Evolutionary conservation across 2,329 filamentous ascomycete genomes (phyloP), one percentile per base, ranked within the genome.

Genomic region (Ophiobolus disseminans): DNA sequence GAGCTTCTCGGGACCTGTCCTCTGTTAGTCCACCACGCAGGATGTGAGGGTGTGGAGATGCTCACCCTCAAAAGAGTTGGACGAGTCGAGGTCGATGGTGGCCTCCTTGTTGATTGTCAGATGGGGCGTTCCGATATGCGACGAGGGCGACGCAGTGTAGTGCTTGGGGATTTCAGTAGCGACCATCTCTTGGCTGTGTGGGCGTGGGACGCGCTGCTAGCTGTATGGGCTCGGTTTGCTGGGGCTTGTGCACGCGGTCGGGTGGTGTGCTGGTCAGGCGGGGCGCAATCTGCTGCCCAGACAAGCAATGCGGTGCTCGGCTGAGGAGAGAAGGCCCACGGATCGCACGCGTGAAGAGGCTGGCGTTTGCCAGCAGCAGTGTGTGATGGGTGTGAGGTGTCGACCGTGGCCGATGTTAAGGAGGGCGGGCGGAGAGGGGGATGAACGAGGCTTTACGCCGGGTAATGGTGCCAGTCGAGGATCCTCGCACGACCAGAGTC

Each of bases 301-400:
- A 93, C 90, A 90, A 92, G 92, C 88, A 85, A 88, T 91, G 88
- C 85, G 86, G 87, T 82, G 89, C 89, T 82, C 89, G 91, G 84
- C 86, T 89, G 90, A 92, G 90, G 81, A 92, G 89, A 94, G 90
- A 91, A 94, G 91, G 90, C 91, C 90, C 91, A 94, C 88, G 63
- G 60, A 57, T 60, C 76, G 80, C 82, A 79, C 80, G 75, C 75
- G 65, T 76, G 68, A 65, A 70, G 80, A 83, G 84, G 89, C 88
- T 93, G 89, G 91, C 89, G 84, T 84, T 71, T 88, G 89, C 90
- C 89, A 91, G 89, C 88, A 85, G 82, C 85, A 89, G 82, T 43
- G 82, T 62, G 36, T 31, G 66, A 62, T 57, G 53, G 57, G 64
- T 63, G 53, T 60, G 66, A 63, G 68, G 32, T 26, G 85, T 86